Evolutionary conservation across 192 early-diverging fungal species (phyloP).

Genomic region (Coemansia sp.): DNA sequence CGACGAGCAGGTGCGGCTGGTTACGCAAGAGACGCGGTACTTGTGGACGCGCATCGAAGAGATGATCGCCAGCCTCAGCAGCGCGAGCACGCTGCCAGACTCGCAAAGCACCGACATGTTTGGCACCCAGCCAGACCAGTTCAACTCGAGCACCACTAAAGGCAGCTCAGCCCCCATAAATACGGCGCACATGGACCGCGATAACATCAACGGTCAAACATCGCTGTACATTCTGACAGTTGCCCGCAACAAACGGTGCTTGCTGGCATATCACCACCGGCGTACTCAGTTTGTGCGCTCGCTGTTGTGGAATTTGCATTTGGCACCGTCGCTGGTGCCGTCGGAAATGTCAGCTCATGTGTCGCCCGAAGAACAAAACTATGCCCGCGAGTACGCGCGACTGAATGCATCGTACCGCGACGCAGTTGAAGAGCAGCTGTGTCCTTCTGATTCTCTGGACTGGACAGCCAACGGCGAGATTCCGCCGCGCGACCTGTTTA

Average conservation of each 20-base stretch:
- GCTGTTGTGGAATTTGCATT: slow-evolving; percentile 54
- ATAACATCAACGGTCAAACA: slow-evolving; percentile 33
- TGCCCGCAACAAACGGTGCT: slow-evolving; percentile 79
- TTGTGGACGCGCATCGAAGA: slow-evolving; percentile 55
- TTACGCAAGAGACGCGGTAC: slow-evolving; percentile 74
- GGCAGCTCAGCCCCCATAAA: neutral
- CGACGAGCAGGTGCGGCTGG: slow-evolving; percentile 73
- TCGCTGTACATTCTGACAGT: slow-evolving; percentile 49
- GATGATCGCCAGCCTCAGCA: slow-evolving; percentile 42
- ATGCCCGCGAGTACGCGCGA: slow-evolving; percentile 58
- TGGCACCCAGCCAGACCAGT: too few species aligned
- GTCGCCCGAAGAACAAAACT: slow-evolving; percentile 42
- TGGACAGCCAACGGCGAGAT: slow-evolving; percentile 67
- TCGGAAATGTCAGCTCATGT: slow-evolving; percentile 10
- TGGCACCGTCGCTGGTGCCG: slow-evolving; percentile 43
- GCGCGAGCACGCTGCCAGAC: neutral
- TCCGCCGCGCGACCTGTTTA: slow-evolving; percentile 88
- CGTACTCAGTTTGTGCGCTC: slow-evolving; percentile 68
- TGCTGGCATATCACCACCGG: slow-evolving; percentile 82
- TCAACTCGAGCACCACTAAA: neutral
- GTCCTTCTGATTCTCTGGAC: slow-evolving; percentile 61
- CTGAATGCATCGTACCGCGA: slow-evolving; percentile 64
- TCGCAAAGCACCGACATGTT: too few species aligned
- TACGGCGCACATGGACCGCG: slow-evolving; percentile 11
- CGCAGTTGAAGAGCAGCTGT: slow-evolving; percentile 44